Conservation (phyloP, 805 yeast species). For the Saturnispora gosingensis region DNA sequence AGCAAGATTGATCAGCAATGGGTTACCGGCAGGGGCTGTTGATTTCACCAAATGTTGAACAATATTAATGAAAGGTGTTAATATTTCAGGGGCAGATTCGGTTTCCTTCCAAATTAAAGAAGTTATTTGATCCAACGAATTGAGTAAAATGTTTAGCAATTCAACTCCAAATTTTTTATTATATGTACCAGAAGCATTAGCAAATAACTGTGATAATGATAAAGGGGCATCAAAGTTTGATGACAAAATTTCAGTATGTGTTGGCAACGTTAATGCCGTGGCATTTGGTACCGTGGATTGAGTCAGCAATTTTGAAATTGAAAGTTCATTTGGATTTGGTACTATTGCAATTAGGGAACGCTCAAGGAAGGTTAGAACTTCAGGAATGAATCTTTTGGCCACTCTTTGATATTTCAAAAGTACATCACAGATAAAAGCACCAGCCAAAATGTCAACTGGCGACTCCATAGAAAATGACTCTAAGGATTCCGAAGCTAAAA, state of each 20-base stretch:
- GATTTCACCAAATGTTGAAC: slow-evolving; percentile 33
- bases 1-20: slow-evolving; percentile 28
- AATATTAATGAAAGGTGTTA: slow-evolving; percentile 36
- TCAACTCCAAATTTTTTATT: slow-evolving; percentile 17
- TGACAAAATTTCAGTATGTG: slow-evolving; percentile 13
- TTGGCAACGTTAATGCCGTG: slow-evolving; percentile 16
- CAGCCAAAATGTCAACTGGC: slow-evolving; percentile 36
- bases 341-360: slow-evolving; percentile 38
- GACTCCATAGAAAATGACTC: slow-evolving; percentile 32
- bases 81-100: slow-evolving; percentile 51
- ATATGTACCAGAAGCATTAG: slow-evolving; percentile 4
- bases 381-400: slow-evolving; percentile 79
- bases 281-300: slow-evolving; percentile 11
- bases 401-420: slow-evolving; percentile 65
- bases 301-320: slow-evolving; percentile 16
- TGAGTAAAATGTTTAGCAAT: slow-evolving; percentile 28
- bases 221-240: neutral
- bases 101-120: slow-evolving; percentile 50
- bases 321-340: slow-evolving; percentile 27
- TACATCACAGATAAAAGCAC: slow-evolving; percentile 57
- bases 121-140: slow-evolving; percentile 26
- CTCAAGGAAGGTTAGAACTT: slow-evolving; percentile 51
- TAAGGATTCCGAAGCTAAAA: slow-evolving; percentile 64
- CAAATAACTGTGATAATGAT: slow-evolving; percentile 7
- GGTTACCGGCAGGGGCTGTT: slow-evolving; percentile 16